phyloP scores from a whole-genome alignment of 2,329 filamentous ascomycete species.

The Magnaporthiopsis rhizophila region DNA sequence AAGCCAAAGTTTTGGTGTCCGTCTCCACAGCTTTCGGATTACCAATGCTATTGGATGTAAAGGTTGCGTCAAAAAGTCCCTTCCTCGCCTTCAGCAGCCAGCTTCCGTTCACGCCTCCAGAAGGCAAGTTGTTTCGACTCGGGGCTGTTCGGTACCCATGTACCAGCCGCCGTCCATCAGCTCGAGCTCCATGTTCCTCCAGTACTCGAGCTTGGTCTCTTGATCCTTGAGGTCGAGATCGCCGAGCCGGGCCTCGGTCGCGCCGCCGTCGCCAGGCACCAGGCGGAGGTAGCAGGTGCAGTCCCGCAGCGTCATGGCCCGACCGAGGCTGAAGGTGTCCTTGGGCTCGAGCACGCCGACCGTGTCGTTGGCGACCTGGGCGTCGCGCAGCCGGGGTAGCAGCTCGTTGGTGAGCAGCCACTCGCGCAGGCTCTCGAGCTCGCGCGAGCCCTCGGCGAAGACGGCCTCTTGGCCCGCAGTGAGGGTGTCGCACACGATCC shows the following conservation, averaged over 20 bases:
- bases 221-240: constrained; percentile 73
- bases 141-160: constrained; percentile 16
- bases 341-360: constrained; percentile 2
- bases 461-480: constrained; percentile 15
- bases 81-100: too few species aligned
- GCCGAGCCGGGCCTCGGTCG: constrained; percentile 54
- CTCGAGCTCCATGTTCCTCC: constrained; percentile 54
- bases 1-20: too few species aligned
- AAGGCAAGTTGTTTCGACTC: constrained; percentile 17
- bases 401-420: constrained; percentile 9
- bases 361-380: constrained; percentile 2
- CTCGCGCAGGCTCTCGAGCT: not conserved
- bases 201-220: constrained; percentile 58
- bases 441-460: constrained; percentile 12
- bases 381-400: constrained; percentile 3
- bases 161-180: constrained; percentile 67
- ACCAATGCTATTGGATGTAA: too few species aligned
- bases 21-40: too few species aligned
- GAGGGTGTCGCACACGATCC: constrained; percentile 2
- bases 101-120: constrained; percentile 8
- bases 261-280: constrained; percentile 10
- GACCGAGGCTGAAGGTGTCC: constrained; percentile 12
- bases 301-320: constrained; percentile 76
- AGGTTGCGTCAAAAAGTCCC: too few species aligned
- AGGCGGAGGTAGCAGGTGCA: constrained; percentile 68